Evolutionary conservation across 1,139 yeast genomes (phyloP).

Genomic region (Hemisphaericaspora xylanilytica): DNA sequence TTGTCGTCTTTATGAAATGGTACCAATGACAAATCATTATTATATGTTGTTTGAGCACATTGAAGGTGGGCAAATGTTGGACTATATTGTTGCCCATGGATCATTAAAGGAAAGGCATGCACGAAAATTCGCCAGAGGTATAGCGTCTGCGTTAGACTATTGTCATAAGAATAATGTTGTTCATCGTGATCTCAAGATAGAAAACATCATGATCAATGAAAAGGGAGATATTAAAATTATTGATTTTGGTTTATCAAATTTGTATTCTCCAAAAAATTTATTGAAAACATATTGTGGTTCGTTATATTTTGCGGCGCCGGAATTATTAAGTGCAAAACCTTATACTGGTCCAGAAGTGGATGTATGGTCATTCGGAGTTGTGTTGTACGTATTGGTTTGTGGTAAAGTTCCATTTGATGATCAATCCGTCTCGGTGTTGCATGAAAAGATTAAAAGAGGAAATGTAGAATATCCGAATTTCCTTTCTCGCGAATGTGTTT

Average conservation of each 20-base stretch:
- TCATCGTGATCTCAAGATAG: conserved; percentile 94
- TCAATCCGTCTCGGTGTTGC: conserved; percentile 86
- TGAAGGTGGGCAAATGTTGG: conserved; percentile 97
- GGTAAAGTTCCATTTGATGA: conserved; percentile 99
- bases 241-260: conserved; percentile 92
- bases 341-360: conserved; percentile 97
- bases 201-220: conserved; percentile 90
- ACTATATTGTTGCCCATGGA: conserved; percentile 96
- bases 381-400: conserved; percentile 87
- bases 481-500: conserved; percentile 79
- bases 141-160: conserved; percentile 90
- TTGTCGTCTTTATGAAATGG: conserved; percentile 89
- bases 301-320: conserved; percentile 97
- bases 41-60: conserved; percentile 97
- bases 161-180: conserved; percentile 93
- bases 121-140: conserved; percentile 92
- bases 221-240: conserved; percentile 93
- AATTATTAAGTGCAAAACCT: conserved; percentile 85
- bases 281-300: conserved; percentile 97
- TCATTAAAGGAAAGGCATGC: conserved; percentile 92
- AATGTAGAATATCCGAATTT: conserved; percentile 87
- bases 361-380: conserved; percentile 98
- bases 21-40: conserved; percentile 94
- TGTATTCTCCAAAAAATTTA: conserved; percentile 68
- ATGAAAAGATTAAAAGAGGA: conserved; percentile 91